Base-by-base conservation (phyloP, 1,284 basidiomycete genomes). In the Fomitopsis pinicola region DNA sequence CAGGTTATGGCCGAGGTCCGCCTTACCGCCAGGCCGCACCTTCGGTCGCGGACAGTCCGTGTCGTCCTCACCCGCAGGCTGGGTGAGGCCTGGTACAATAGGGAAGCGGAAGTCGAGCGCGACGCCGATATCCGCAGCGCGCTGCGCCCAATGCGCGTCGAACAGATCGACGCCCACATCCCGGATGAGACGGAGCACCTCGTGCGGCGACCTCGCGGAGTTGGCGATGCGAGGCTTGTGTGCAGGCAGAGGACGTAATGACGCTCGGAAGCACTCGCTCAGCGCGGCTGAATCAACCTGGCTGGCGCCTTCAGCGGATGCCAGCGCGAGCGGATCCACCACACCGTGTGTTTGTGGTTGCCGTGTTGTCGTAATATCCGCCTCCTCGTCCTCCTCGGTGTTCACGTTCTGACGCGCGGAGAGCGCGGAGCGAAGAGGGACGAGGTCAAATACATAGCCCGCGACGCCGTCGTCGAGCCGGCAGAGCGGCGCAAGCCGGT, bases 71-170 rank as follows among this genome's bases (percentile, higher is more conserved):
- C 28, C 56, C 19, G 55, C 36, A 6, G 58, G 33, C 26, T 42
- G 19, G 0, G 54, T 46, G 3, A 22, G 35, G 2, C 38, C 36
- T 7, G 50, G 33, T n/a, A 75, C 71, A 0, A 76, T 78, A 0
- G 91, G 91, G 71, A 94, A 94, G 3, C 69, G 69, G 71, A 94
- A 93, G 68, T 93, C 91, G 3, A 94, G 75, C 0, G 86, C 89
- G 30, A 94, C 74, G 17, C 92, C 92, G 19, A 84, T 69, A 60
- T 85, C 78, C 6, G 88, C 88, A 1, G 85, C 83, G 12, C 79
- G 72, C 66, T 87, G 83, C 0, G 85, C 89, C 86, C 88, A 94
- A 12, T 78, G 77, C 0, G 82, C 81, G 66, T 92, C 91, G 63
- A 94, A 88, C 0, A 93, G 65, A 68, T 94, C 92, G 14, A 91